Evolutionary conservation across 148 eudicot species (phyloP), one percentile per base, ranked within the genome.

Genomic region (Chenopodium suecicum): DNA sequence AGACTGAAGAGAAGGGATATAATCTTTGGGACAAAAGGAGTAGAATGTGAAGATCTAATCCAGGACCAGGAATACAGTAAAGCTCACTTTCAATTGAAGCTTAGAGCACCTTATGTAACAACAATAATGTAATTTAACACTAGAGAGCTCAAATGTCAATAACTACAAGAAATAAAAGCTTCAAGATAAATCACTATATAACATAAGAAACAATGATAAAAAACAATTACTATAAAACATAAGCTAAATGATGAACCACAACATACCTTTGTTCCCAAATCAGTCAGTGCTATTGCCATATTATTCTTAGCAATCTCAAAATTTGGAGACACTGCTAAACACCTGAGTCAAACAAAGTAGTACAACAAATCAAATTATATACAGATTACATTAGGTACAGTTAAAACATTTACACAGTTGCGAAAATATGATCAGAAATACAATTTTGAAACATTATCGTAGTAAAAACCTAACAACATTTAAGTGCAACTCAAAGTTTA

Each of bases 221-320:
- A 68, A 31, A 56, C 12, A 41, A 6, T 41, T 41, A 31, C 32
- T 31, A 41, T 25, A 16, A 74, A 79, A 58, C 75, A 44, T 46
- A 73, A 79, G 74, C 80, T 68, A 72, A 44, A 50, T 44, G 20
- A 44, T 66, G 71, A 74, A 79, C 68, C 68, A 68, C 32, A 44
- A 68, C 29, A 48, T 70, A 96, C 99, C 98, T 96, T 96, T 78
- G 99, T 96, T 85, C 99, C 99, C 78, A 94, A 88, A 85, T 96
- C 99, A 54, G 99, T 96, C 86, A 96, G 86, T 63, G 99, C 98
- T 87, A 96, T 96, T 69, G 99, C 97, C 99, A 96, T 96, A 85
- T 96, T 96, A 81, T 94, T 96, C 86, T 94, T 94, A 27, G 98
- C 98, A 78, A 96, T 96, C 91, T 96, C 99, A 85, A 96, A 96